These are phyloP conservation scores for Fusarium subglutinans DNA, from an alignment of 2,329 filamentous ascomycete genomes.

Conservation along the genomic window DNA sequence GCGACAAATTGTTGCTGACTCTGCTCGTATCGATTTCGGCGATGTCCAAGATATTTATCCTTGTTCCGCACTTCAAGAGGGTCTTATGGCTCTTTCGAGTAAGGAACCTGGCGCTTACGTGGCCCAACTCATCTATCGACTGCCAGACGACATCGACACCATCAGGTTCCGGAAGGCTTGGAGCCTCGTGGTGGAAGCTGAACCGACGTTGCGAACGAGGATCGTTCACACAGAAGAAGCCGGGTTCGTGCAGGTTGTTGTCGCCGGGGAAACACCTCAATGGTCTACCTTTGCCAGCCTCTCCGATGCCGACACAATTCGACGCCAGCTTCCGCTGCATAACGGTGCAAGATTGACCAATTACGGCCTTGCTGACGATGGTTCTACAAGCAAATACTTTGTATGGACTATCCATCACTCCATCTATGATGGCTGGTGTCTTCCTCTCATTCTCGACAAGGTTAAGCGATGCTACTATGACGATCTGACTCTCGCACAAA, in stretches of 20 bases:
- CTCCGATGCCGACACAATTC: not conserved
- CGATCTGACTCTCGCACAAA: not conserved
- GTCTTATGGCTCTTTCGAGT: conserved; percentile 34
- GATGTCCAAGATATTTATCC: conserved; percentile 28
- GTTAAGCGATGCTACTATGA: conserved; percentile 28
- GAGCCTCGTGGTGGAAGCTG: conserved; percentile 1
- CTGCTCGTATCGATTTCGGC: not conserved
- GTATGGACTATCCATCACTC: conserved; percentile 44
- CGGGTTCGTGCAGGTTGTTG: conserved; percentile 32
- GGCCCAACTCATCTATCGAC: conserved; percentile 30
- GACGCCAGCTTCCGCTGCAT: conserved; percentile 5
- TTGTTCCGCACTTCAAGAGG: conserved; percentile 36
- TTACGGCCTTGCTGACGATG: conserved; percentile 6
- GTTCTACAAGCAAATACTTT: not conserved
- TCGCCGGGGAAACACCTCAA: conserved; percentile 7
- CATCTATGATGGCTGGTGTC: conserved; percentile 43
- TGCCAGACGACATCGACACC: conserved; percentile 9
- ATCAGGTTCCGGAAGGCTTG: conserved; percentile 30
- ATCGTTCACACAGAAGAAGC: conserved; percentile 28
- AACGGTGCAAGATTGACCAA: conserved; percentile 21
- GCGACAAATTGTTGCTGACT: not conserved
- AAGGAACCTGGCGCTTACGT: conserved; percentile 33
- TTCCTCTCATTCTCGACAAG: conserved; percentile 35
- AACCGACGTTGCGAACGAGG: conserved; percentile 28
- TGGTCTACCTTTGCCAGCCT: conserved; percentile 16